phyloP scores from a whole-genome alignment of 352 stramenopile genomes.

The Globisporangium splendens region DNA sequence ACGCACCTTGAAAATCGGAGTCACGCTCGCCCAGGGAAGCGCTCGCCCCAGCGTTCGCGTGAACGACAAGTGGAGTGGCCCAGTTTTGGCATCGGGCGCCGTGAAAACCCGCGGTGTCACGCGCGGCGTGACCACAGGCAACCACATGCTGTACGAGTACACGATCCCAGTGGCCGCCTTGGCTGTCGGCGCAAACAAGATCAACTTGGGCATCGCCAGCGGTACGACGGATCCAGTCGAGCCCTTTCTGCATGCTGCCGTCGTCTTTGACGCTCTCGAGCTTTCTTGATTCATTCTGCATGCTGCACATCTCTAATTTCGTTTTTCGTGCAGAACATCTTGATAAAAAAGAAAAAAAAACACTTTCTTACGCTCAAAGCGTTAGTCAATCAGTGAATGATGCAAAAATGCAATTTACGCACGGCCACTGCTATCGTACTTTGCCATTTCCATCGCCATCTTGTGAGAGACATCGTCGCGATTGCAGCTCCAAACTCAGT shows the following conservation, averaged over 20 bases:
- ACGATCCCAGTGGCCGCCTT: slow-evolving; percentile 34
- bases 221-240: slow-evolving; percentile 31
- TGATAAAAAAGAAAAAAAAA: too few species aligned
- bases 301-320: too few species aligned
- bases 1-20: slow-evolving; percentile 32
- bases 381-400: too few species aligned
- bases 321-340: too few species aligned
- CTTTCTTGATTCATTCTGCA: slow-evolving; percentile 15
- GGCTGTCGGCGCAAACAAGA: slow-evolving; percentile 27
- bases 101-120: slow-evolving; percentile 53
- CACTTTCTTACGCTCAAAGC: too few species aligned
- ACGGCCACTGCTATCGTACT: too few species aligned
- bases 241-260: slow-evolving; percentile 33
- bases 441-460: too few species aligned
- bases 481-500: too few species aligned
- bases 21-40: slow-evolving; percentile 31
- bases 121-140: slow-evolving; percentile 34
- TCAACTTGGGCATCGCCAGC: slow-evolving; percentile 35
- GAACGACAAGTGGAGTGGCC: slow-evolving; percentile 39
- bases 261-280: slow-evolving; percentile 51
- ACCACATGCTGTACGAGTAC: slow-evolving; percentile 53
- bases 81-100: slow-evolving; percentile 22
- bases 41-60: slow-evolving; percentile 27
- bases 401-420: too few species aligned
- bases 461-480: too few species aligned